Conservation (phyloP, 2,329 filamentous ascomycete species). For the Ascocoryne sarcoides region DNA sequence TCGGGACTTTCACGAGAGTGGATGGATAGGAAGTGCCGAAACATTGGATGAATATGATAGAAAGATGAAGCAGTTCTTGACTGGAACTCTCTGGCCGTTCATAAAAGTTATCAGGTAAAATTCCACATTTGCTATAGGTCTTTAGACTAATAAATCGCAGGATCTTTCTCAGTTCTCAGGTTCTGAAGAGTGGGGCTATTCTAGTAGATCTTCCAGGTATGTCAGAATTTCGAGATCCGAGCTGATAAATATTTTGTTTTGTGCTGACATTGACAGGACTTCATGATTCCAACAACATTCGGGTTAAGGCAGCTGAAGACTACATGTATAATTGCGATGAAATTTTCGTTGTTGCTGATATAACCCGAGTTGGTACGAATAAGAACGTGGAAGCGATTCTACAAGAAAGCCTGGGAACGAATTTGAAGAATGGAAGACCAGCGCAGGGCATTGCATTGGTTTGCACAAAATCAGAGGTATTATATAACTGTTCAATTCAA, state of each 20-base stretch:
- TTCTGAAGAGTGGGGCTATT: conserved; percentile 5
- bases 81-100: conserved; percentile 6
- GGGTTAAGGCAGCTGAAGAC: conserved; percentile 8
- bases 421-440: conserved; percentile 1
- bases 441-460: conserved; percentile 9
- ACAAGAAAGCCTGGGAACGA: not conserved
- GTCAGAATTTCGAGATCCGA: not conserved
- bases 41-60: conserved; percentile 2
- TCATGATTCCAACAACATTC: conserved; percentile 7
- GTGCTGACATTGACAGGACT: conserved; percentile 5
- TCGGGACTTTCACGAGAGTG: not conserved
- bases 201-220: conserved; percentile 7
- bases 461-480: conserved; percentile 11
- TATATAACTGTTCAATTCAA: not conserved
- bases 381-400: conserved; percentile 3
- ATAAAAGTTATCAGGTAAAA: conserved; percentile 5
- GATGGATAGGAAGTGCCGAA: not conserved
- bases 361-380: conserved; percentile 5
- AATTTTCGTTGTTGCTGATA: conserved; percentile 10
- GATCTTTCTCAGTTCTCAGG: conserved; percentile 3
- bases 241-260: not conserved
- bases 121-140: not conserved
- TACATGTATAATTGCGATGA: conserved; percentile 9
- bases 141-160: not conserved
- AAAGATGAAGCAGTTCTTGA: conserved; percentile 2